Base-by-base conservation (phyloP, 192 early-diverging fungal species). In the Coemansia sp. region DNA sequence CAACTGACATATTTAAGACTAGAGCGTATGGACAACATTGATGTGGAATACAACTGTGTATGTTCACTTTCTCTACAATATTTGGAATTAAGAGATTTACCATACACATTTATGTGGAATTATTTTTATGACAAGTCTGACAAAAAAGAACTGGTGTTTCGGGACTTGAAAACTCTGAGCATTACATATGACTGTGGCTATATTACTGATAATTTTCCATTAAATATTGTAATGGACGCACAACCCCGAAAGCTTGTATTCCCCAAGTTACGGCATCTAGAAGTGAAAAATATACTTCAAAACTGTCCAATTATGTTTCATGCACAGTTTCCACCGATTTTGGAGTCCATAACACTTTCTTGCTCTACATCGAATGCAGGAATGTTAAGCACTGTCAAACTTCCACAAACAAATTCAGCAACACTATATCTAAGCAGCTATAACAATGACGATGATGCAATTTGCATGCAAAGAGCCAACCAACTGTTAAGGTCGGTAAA, bases 221-320 rank as follows among this genome's bases (percentile, higher is more conserved):
- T 7, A 5, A 36, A 36, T 20, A 11, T 25, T 36, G 12, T 8
- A 36, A 56, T 56, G 31, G 10, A 2, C 9, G 14, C 6, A 20
- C 54, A 38, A 11, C 2, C 5, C 1, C 4, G 19, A n/a, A 36
- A 17, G 15, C 15, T 56, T 1, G n/a, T 31, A 37, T 56, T 56
- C 38, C 54, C 54, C 54, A 56, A 56, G 7, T 34, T 56, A 19
- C 28, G 20, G n/a, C 15, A 56, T 21, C 31, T 61, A 9, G 31
- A 31, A 11, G 28, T 37, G 21, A 12, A 37, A 22, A 50, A 56
- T 23, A 6, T 51, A 14, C 2, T 34, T 20, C 1, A 31, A 20
- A 60, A 60, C 19, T 60, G 47, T 17, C 59, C 59, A 49, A 17
- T 60, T 60, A 11, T 49, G 3, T 56, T 56, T 25, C 28, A 56